Evolutionary conservation across 306 rosid species (phyloP).

Genomic region (Albizia julibrissin): DNA sequence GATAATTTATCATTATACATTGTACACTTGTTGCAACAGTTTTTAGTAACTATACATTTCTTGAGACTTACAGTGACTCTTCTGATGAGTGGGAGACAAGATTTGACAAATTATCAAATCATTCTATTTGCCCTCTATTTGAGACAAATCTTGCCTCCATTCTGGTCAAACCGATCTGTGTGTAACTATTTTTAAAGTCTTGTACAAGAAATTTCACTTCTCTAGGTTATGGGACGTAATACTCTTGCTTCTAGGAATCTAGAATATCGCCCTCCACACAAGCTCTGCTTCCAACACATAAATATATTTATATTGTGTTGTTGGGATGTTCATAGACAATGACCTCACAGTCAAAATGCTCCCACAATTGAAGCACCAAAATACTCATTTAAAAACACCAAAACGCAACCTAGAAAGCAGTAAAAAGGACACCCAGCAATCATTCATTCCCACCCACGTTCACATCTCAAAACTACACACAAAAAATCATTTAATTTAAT

Average conservation of each 20-base stretch:
- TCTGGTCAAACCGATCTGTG: too few relatives aligned
- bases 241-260: not conserved
- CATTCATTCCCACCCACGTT: not conserved
- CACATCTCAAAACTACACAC: not conserved
- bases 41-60: too few relatives aligned
- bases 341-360: conserved; percentile 58
- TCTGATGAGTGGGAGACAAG: not conserved
- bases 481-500: not conserved
- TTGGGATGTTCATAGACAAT: conserved; percentile 44
- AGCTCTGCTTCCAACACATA: not conserved
- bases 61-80: too few relatives aligned
- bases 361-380: conserved; percentile 57
- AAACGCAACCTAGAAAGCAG: conserved; percentile 32
- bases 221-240: not conserved
- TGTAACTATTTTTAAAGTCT: too few relatives aligned
- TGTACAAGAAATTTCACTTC: not conserved
- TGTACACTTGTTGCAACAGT: too few relatives aligned
- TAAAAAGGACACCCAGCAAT: conserved; percentile 20
- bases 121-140: not conserved
- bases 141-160: not conserved
- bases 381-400: conserved; percentile 39
- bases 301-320: not conserved
- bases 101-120: not conserved
- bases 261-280: not conserved
- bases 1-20: too few relatives aligned